Evolutionary conservation across 2,329 filamentous ascomycete species (phyloP).

Genomic region (Phyllosticta citrichinensis): DNA sequence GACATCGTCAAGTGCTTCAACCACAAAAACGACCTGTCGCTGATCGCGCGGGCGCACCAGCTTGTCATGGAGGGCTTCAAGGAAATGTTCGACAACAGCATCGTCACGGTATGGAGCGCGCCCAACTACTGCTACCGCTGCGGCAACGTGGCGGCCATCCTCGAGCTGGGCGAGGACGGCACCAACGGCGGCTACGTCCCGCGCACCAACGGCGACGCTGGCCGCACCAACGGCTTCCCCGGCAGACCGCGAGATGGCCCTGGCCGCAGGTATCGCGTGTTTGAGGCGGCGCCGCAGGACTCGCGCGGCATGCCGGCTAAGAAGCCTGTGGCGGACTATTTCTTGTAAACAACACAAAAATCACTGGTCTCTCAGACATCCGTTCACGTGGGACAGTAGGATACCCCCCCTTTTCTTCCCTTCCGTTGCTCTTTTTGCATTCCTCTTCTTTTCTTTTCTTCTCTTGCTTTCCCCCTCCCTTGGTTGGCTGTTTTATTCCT

Average conservation of each 20-base stretch:
- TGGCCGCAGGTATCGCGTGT: constrained; percentile 83
- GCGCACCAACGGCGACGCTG: constrained; percentile 57
- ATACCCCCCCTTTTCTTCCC: not conserved
- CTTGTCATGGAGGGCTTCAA: constrained; percentile 99
- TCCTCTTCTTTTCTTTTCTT: no score
- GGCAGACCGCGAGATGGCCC: constrained; percentile 50
- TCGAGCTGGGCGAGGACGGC: constrained; percentile 84
- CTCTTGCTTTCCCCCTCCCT: no score
- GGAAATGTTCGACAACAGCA: constrained; percentile 93
- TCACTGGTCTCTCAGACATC: not conserved
- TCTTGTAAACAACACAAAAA: constrained; percentile 46
- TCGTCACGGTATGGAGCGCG: constrained; percentile 90
- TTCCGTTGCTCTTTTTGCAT: not conserved
- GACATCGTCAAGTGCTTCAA: constrained; percentile 97
- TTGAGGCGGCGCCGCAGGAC: constrained; percentile 93
- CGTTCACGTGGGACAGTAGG: not conserved
- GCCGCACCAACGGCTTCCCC: constrained; percentile 34
- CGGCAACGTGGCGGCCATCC: constrained; percentile 80
- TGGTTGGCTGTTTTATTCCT: no score
- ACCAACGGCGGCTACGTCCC: constrained; percentile 37
- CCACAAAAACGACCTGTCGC: constrained; percentile 88
- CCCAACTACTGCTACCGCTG: constrained; percentile 81
- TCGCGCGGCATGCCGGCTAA: constrained; percentile 96
- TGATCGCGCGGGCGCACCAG: constrained; percentile 94
- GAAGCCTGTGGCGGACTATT: constrained; percentile 96